Evolutionary conservation across 2,329 filamentous ascomycete species (phyloP).

Genomic region (Aureobasidium subglaciale): DNA sequence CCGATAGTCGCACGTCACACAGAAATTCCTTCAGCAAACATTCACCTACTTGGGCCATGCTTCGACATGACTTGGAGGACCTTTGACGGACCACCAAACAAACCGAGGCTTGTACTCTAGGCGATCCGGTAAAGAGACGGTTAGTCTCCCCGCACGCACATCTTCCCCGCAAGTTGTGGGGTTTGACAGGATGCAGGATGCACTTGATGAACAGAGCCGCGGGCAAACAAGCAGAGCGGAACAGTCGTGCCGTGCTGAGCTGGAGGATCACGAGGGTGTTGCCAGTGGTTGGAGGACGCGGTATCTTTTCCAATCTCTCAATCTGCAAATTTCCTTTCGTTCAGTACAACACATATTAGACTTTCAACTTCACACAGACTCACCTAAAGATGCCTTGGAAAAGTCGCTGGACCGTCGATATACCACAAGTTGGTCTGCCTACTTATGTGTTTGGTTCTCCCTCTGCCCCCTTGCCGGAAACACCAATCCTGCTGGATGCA

Average conservation of each 20-base stretch:
- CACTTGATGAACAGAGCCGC: no score
- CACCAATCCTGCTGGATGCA: constrained; percentile 54
- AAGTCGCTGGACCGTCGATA: constrained; percentile 42
- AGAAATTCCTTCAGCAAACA: no score
- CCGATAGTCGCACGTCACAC: no score
- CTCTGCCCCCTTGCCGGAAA: constrained; percentile 34
- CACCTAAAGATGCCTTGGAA: constrained; percentile 42
- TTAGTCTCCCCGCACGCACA: not conserved
- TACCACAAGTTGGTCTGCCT: constrained; percentile 40
- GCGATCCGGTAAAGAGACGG: no score
- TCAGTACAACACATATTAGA: not conserved
- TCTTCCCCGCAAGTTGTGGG: not conserved
- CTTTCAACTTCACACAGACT: not conserved
- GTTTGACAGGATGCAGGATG: no score
- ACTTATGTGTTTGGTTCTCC: constrained; percentile 47
- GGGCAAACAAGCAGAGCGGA: not conserved
- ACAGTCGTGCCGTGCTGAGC: not conserved
- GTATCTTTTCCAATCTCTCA: not conserved
- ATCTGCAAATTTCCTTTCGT: not conserved
- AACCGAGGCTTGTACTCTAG: no score
- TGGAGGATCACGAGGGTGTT: not conserved
- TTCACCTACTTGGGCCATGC: no score
- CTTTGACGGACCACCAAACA: no score
- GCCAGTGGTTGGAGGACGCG: not conserved
- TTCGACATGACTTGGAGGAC: no score